Base-by-base conservation (phyloP, 2,329 filamentous ascomycete genomes). In the Fusarium pseudograminearum region DNA sequence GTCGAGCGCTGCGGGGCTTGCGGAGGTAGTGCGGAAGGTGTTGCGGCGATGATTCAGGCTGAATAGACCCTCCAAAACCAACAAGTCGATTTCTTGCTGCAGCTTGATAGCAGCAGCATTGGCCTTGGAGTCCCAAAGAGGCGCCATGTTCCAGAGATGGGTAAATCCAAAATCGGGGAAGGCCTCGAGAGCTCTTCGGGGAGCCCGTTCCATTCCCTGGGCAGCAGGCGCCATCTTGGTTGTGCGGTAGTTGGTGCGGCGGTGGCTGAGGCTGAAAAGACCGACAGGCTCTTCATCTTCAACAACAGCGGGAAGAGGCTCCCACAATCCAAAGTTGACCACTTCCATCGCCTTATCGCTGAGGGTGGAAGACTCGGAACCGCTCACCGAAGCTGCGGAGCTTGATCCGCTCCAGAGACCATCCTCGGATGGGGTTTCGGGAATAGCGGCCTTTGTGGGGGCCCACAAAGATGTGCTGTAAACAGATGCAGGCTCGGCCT, bases 91-190 rank as follows among this genome's bases (percentile, higher is more conserved):
- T 51, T 74, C 72, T 14, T 42, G 48, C 56, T 67, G 63, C 44
- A 66, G 40, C 60, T 73, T 57, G 28, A 65, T 54, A 40, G 64
- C 57, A 6, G 64, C 63, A 12, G 55, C 50, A 34, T 68, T 69
- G 30, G 73, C 73, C 34, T 65, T 68, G 18, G 61, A 60, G 55
- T 74, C 69, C 73, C 73, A 74, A 14, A 74, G 71, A 61, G 68
- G 69, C 15, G 73, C 67, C 67, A 74, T 70, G 57, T 74, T 74
- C 73, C 73, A 74, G 52, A 74, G 73, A 48, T 61, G 65, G 16
- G 66, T 55, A 24, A 72, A 65, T 45, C 64, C 66, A 54, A 66
- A 72, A 45, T 72, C 56, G 33, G 73, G 56, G 42, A 66, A 74
- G 11, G 71, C 50, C 22, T 71, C 61, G 26, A 68, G 67, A 48